Base-by-base conservation (phyloP, 768 basidiomycete species). In the Leucocoprinus leucothites region DNA sequence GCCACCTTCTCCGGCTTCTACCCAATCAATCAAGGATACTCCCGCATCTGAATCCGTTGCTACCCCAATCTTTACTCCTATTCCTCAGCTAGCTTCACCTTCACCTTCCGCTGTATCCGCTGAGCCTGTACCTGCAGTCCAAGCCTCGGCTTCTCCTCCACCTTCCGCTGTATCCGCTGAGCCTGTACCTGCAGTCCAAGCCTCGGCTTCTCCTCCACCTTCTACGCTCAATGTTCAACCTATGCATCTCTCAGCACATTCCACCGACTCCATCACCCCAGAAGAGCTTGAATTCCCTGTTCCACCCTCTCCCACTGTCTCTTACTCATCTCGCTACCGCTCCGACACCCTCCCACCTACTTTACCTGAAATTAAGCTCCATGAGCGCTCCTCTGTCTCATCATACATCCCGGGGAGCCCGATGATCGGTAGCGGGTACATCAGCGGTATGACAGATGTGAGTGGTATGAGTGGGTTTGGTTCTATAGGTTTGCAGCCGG, bases 301-400 rank as follows among this genome's bases (percentile, higher is more conserved):
- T 3, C 72, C 76, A 19, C 69, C 74, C 0, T 73, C 75, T 7
- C 74, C 71, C 2, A 65, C 59, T 1, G 62, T 64, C 50, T 57
- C 68, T 45, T 59, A 62, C 40, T 56, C 68, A 25, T 64, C 70
- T 31, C 69, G 73, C 57, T 68, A 72, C 57, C 76, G 82, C 55
- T 62, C 82, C 53, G 67, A 79, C 40, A 82, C 82, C 2, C 63
- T 56, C 26, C 82, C 84, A 36, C 82, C 82, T 8, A 75, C 64
- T 34, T 71, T 84, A 8, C 84, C 82, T 19, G 82, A 83, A 63
- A 78, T 82, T 62, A 50, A 69, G 43, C 57, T 81, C 28, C 71
- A 75, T 48, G 65, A 75, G 18, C 76, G 78, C 44, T 69, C 73
- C 1, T 77, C 75, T 57, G 74, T 76, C 21, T 68, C 72, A 11